Evolutionary conservation across 306 rosid genomes (phyloP), one percentile per base, ranked within the genome.

Genomic region (Gillenia trifoliata): DNA sequence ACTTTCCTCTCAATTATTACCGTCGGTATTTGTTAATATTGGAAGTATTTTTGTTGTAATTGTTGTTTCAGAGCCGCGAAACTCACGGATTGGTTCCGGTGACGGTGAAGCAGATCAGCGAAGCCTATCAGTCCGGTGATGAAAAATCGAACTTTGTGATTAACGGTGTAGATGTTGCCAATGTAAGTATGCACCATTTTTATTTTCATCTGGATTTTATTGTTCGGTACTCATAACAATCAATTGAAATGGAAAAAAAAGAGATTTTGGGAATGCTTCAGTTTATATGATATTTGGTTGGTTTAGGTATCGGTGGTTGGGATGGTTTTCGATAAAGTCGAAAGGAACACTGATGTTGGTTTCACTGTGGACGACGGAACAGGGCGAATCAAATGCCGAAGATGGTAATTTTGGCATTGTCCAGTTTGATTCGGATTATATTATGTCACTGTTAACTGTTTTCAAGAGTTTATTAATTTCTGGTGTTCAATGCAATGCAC

Each of bases 91-190:
- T 92, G 82, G 69, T 90, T 83, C 99, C 98, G 9, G 88, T 90
- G 81, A 92, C 98, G 6, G 96, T 90, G 78, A 95, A 95, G 87
- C 93, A 90, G 89, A 86, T 95, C 12, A 89, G 97, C 22, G 97
- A 92, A 72, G 91, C 97, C 3, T 71, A 86, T 63, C 96, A 92
- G 11, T 71, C 97, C 36, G 96, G 98, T 3, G 98, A 92, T 69
- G 99, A 95, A 68, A 95, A 95, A 45, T 85, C 97, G 0, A 95
- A 82, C 75, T 89, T 90, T n/a, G 74, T 80, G 15, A 84, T 95
- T 78, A 84, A 78, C 66, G 99, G 97, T 3, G 89, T 72, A 4
- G 99, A 92, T 69, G 88, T 92, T 59, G 77, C 82, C 75, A 95
- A 95, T 78, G 99, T 95, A 89, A 0, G 80, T 3, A 57, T 4